Conservation (phyloP, 2,329 filamentous ascomycete species). For the Xylariaceae sp. region DNA sequence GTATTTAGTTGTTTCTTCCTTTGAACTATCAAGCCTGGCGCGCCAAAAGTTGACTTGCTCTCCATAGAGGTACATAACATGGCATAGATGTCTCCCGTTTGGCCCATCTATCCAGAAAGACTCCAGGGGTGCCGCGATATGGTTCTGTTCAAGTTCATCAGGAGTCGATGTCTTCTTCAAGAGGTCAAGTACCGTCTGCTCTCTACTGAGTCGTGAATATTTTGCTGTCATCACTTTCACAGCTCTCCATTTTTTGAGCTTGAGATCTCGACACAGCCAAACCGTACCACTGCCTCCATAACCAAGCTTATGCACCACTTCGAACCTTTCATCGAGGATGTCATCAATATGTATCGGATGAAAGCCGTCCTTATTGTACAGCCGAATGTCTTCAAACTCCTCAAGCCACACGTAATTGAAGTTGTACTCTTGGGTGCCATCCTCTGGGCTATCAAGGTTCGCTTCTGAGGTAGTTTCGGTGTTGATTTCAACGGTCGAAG, state of each 20-base stretch:
- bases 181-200: slow-evolving; percentile 1
- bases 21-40: not conserved
- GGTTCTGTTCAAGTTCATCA: slow-evolving; percentile 8
- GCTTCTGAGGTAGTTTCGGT: no score
- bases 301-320: slow-evolving; percentile 17
- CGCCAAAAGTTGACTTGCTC: slow-evolving; percentile 7
- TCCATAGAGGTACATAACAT: slow-evolving; percentile 12
- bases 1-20: not conserved
- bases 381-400: slow-evolving; percentile 8
- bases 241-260: slow-evolving; percentile 10
- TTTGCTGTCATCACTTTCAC: slow-evolving; percentile 15
- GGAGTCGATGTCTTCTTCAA: not conserved
- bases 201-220: not conserved
- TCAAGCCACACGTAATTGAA: not conserved
- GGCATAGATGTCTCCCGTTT: slow-evolving; percentile 15
- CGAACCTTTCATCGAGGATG: slow-evolving; percentile 9
- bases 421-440: not conserved
- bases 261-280: slow-evolving; percentile 16
- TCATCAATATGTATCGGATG: slow-evolving; percentile 14
- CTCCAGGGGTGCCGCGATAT: slow-evolving; percentile 11
- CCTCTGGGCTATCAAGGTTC: no score
- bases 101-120: slow-evolving; percentile 14
- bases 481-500: no score
- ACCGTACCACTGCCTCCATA: slow-evolving; percentile 12
- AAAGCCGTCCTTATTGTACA: slow-evolving; percentile 13